Evolutionary conservation across 106 monocot species (phyloP).

Genomic region (Triglochin maritima): DNA sequence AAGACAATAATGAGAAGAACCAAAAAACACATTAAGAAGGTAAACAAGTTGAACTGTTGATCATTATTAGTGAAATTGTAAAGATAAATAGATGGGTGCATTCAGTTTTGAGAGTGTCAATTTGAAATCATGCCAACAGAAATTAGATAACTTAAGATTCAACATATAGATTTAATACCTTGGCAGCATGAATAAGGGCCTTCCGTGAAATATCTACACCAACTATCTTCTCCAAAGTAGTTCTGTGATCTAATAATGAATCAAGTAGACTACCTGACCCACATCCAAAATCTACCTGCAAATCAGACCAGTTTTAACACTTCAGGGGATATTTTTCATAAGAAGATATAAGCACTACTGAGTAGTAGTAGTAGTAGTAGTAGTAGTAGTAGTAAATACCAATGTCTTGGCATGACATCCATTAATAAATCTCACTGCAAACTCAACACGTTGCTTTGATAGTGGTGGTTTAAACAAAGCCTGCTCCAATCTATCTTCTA

Average conservation of each 20-base stretch:
- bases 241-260: constrained; percentile 61
- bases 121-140: too few species aligned
- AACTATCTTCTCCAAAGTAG: constrained; percentile 59
- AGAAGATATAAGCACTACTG: too few species aligned
- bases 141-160: neutral
- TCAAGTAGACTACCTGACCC: constrained; percentile 89
- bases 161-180: constrained; percentile 26
- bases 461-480: constrained; percentile 88
- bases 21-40: neutral
- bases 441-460: constrained; percentile 89
- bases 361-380: too few species aligned
- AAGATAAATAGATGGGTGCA: too few species aligned
- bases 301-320: neutral
- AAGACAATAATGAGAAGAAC: neutral
- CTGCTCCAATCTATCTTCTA: constrained; percentile 89
- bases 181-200: constrained; percentile 75
- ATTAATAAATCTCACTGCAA: constrained; percentile 71
- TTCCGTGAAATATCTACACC: constrained; percentile 88
- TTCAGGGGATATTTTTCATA: too few species aligned
- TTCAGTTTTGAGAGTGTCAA: too few species aligned
- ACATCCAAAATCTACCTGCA: constrained; percentile 98
- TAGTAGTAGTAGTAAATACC: constrained; percentile 19
- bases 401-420: constrained; percentile 45
- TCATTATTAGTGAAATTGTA: too few species aligned
- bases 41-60: neutral